phyloP scores from a whole-genome alignment of 768 basidiomycete genomes.

The Rhizopogon vulgaris region DNA sequence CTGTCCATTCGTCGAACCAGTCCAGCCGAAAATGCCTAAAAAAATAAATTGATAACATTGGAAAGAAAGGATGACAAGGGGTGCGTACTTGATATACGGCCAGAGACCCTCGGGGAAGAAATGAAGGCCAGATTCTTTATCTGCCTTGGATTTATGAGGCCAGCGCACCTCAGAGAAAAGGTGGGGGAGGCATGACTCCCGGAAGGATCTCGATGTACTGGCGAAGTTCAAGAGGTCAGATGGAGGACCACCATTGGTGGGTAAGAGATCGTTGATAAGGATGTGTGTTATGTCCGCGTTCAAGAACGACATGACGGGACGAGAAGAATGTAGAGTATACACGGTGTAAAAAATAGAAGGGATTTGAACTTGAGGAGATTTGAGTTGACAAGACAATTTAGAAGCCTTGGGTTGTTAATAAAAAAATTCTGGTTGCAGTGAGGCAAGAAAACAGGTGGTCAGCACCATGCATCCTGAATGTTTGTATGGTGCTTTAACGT shows the following conservation, averaged over 20 bases:
- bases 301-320: constrained; percentile 19
- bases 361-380: not conserved
- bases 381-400: not conserved
- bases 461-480: constrained; percentile 1
- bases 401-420: constrained; percentile 1
- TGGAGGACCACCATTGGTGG: not conserved
- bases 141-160: constrained; percentile 24
- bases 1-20: constrained; percentile 33
- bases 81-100: constrained; percentile 23
- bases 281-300: constrained; percentile 30
- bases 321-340: not conserved
- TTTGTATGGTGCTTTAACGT: constrained; percentile 6
- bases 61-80: no score
- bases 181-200: constrained; percentile 24
- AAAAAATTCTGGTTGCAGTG: constrained; percentile 1
- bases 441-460: constrained; percentile 3
- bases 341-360: constrained; percentile 3
- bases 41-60: not conserved
- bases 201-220: constrained; percentile 18
- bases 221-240: constrained; percentile 19
- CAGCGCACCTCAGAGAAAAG: constrained; percentile 28
- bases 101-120: constrained; percentile 26
- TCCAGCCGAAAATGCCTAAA: constrained; percentile 25
- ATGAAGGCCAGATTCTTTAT: constrained; percentile 17
- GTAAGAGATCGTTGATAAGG: constrained; percentile 22